phyloP scores from a whole-genome alignment of 176 grass and related monocot genomes.

The Leersia perrieri region DNA sequence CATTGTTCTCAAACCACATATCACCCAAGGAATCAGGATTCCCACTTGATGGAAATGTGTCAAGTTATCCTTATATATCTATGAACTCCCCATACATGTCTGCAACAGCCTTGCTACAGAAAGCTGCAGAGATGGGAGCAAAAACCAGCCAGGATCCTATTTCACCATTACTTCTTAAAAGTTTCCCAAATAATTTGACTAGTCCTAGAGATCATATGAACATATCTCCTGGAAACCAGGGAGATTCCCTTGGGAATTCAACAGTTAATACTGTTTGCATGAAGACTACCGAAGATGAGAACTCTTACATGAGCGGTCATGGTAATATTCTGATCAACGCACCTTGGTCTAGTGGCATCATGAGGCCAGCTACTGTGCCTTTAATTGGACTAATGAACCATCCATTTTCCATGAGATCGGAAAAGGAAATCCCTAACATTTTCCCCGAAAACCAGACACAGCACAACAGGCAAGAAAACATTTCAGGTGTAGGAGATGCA shows the following conservation, averaged over 20 bases:
- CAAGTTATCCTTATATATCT: conserved; percentile 44
- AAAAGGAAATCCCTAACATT: conserved; percentile 25
- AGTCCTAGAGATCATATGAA: conserved; percentile 41
- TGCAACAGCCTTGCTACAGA: conserved; percentile 67
- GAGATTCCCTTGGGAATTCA: conserved; percentile 42
- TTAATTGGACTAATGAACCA: conserved; percentile 39
- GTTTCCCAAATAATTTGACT: conserved; percentile 43
- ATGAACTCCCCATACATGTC: conserved; percentile 62
- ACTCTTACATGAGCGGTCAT: conserved; percentile 30
- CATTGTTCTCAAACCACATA: conserved; percentile 47
- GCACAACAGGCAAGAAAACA: conserved; percentile 36
- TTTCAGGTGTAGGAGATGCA: conserved; percentile 41
- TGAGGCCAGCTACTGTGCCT: conserved; percentile 36
- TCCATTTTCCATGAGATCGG: conserved; percentile 44
- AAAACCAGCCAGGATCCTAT: conserved; percentile 65
- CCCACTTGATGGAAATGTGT: conserved; percentile 45
- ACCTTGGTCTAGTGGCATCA: conserved; percentile 30
- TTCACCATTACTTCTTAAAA: conserved; percentile 57
- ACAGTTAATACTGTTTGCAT: conserved; percentile 34
- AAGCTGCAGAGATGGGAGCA: conserved; percentile 61
- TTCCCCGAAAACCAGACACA: conserved; percentile 34
- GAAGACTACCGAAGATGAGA: conserved; percentile 27
- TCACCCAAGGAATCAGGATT: conserved; percentile 34
- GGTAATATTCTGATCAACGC: conserved; percentile 38
- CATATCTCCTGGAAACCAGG: conserved; percentile 42